Percentiles rank a stretch among this genome's conserved stretches.
Conservation (phyloP, 257 asterid genomes). For the Cynanchum wilfordii region DNA sequence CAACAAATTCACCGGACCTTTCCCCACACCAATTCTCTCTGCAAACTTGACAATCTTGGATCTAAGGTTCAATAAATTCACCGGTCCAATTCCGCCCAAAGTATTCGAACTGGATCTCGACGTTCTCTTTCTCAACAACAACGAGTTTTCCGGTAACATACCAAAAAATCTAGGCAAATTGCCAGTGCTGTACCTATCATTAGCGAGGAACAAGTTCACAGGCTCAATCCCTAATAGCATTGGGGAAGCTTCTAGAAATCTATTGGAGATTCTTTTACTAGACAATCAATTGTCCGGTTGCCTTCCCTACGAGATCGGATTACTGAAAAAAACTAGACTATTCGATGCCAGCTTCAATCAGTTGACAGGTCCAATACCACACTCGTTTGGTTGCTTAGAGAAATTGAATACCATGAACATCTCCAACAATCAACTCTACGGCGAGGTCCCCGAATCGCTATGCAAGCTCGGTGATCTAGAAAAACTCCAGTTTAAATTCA, state of each 20-base stretch:
- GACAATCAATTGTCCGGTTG: slow-evolving; percentile 52
- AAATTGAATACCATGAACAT: slow-evolving; percentile 29
- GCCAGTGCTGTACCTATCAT: slow-evolving; percentile 36
- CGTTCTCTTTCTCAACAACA: slow-evolving; percentile 65
- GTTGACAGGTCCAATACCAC: slow-evolving; percentile 58
- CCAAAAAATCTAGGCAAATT: slow-evolving; percentile 42
- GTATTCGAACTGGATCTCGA: slow-evolving; percentile 57
- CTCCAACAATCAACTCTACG: slow-evolving; percentile 40
- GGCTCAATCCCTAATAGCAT: slow-evolving; percentile 53
- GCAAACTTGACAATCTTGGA: slow-evolving; percentile 56
- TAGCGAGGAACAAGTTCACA: slow-evolving; percentile 50
- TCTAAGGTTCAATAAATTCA: slow-evolving; percentile 42
- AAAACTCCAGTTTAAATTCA: slow-evolving; percentile 30
- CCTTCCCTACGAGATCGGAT: slow-evolving; percentile 59
- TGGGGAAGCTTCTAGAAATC: slow-evolving; percentile 27
- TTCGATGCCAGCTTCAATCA: slow-evolving; percentile 54
- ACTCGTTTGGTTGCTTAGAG: slow-evolving; percentile 51
- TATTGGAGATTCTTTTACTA: slow-evolving; percentile 37
- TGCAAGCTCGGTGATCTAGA: slow-evolving; percentile 33
- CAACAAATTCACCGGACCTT: slow-evolving; percentile 43
- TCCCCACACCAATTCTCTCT: slow-evolving; percentile 44
- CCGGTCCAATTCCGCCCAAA: slow-evolving; percentile 33
- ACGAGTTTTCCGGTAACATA: slow-evolving; percentile 34
- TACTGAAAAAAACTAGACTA: slow-evolving; percentile 21
- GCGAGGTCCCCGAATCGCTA: slow-evolving; percentile 51